phyloP scores from a whole-genome alignment of 2,329 filamentous ascomycete species.

The Ceratocystis huliohia region DNA sequence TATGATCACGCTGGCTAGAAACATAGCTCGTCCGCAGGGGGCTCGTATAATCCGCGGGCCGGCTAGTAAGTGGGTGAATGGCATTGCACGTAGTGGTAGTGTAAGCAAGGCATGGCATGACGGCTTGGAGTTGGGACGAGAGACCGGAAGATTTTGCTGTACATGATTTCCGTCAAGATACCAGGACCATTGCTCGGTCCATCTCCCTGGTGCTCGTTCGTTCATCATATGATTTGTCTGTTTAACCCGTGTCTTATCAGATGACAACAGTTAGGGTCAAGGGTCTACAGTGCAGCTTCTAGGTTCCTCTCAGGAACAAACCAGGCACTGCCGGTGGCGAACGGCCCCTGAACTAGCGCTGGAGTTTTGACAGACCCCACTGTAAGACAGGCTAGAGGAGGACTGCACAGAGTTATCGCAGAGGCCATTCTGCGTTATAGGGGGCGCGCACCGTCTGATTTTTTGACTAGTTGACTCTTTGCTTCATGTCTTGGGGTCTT shows the following conservation, averaged over 20 bases:
- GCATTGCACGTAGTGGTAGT: neutral
- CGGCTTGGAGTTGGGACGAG: no score
- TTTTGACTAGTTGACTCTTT: no score
- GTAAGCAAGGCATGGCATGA: no score
- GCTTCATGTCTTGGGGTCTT: no score
- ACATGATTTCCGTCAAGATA: no score
- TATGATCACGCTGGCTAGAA: neutral
- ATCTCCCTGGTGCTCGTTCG: neutral
- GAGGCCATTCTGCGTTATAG: no score
- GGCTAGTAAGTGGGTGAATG: constrained; percentile 9
- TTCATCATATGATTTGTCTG: constrained; percentile 5
- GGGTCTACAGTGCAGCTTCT: neutral
- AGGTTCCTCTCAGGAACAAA: neutral
- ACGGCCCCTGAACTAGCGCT: constrained; percentile 15
- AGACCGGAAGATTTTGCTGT: no score
- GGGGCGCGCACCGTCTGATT: no score
- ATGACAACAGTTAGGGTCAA: neutral
- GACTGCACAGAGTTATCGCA: neutral
- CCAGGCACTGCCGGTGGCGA: neutral
- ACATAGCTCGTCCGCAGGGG: neutral
- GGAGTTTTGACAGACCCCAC: constrained; percentile 7
- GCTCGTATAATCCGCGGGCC: constrained; percentile 14
- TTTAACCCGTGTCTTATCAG: neutral
- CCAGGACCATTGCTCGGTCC: no score
- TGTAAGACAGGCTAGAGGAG: neutral